Conservation (phyloP, 345 rosid genomes). For the Boechera divaricarpa region DNA sequence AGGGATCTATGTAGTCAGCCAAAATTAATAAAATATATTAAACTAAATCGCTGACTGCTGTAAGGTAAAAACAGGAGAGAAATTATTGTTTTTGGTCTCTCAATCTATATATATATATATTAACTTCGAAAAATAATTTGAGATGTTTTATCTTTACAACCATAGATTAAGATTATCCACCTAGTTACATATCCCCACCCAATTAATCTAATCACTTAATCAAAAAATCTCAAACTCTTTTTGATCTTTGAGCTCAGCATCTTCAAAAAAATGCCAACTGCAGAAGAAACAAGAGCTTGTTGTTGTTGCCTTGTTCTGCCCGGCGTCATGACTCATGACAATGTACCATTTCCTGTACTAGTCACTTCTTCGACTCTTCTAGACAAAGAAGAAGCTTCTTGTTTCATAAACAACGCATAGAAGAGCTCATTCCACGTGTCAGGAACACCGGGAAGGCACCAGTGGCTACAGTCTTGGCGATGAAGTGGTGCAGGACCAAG, state of each 20-base stretch:
- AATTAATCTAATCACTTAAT: slow-evolving; percentile 31
- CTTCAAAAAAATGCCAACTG: slow-evolving; percentile 8
- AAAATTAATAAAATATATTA: not conserved
- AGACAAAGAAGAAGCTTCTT: slow-evolving; percentile 32
- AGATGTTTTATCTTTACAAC: slow-evolving; percentile 36
- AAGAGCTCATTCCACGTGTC: slow-evolving; percentile 48
- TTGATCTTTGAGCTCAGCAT: slow-evolving; percentile 19
- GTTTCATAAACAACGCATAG: slow-evolving; percentile 45
- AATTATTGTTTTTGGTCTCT: not conserved
- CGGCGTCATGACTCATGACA: slow-evolving; percentile 32
- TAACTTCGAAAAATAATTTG: not conserved
- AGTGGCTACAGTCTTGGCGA: slow-evolving; percentile 88
- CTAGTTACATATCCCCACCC: slow-evolving; percentile 38
- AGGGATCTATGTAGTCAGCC: no score
- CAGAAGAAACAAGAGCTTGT: slow-evolving; percentile 21
- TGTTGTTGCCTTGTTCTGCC: slow-evolving; percentile 14
- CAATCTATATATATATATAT: not conserved
- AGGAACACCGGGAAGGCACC: slow-evolving; percentile 87
- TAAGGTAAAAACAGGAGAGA: no score
- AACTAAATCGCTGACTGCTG: no score
- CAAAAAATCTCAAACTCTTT: slow-evolving; percentile 34
- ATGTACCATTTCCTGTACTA: slow-evolving; percentile 37
- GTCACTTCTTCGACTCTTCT: slow-evolving; percentile 13
- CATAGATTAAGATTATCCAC: slow-evolving; percentile 28
- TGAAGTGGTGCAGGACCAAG: slow-evolving; percentile 59